Evolutionary conservation across 768 basidiomycete genomes (phyloP), one percentile per base, ranked within the genome.

Genomic region (Lactarius pseudohatsudake): DNA sequence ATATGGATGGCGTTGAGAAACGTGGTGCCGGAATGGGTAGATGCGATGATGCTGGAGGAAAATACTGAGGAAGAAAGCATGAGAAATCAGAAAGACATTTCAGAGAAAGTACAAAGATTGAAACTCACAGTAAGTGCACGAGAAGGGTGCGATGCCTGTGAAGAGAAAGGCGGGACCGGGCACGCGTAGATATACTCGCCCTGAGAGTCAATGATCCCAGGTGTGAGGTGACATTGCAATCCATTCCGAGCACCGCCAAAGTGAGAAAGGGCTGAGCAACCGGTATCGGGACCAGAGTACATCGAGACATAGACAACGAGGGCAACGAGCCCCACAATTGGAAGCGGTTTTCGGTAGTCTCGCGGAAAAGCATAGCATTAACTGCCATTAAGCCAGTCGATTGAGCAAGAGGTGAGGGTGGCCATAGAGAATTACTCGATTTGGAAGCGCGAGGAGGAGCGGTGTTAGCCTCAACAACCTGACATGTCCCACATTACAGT

Each of bases 281-380:
- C 61, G 61, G 65, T 40, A 16, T 36, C 26, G 47, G 38, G 38
- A 22, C 38, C 28, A 41, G 4, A 7, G 38, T 15, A 32, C 57
- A 26, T 57, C 16, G 40, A 62, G 28, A 59, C 11, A 40, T 40
- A n/a, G 32, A 66, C 57, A 54, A 43, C 50, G 53, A 57, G 22
- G 18, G n/a, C 32, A 22, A 40, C 20, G 43, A 61, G 38, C 55
- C n/a, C 32, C 30, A 13, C 6, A 15, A 28, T 16, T 20, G 36
- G 55, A 41, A 62, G 47, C 61, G 47, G 28, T 34, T 28, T 28
- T 59, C 61, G 65, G 61, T 47, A 58, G 18, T 10, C 3, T 1
- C 1, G 10, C 65, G 65, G 65, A 66, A 40, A 40, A 54, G 61
- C 65, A 66, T 61, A 53, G 65, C 61, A 58, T 18, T 58, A 20